Evolutionary conservation across 2,329 filamentous ascomycete genomes (phyloP).

Genomic region (Phialophora tarda): DNA sequence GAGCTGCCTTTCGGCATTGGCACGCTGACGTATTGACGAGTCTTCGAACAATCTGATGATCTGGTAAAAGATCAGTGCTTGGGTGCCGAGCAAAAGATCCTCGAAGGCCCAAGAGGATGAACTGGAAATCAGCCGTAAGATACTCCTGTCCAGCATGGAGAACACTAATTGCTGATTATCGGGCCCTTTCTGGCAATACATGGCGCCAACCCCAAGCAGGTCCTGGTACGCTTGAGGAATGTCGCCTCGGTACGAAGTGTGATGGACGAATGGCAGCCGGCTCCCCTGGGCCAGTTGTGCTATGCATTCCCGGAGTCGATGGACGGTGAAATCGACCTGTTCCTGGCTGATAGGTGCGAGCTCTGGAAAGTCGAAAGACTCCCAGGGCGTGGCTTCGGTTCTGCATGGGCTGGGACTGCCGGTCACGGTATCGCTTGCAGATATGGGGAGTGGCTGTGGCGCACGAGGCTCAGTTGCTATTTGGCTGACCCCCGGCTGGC

Average conservation of each 20-base stretch:
- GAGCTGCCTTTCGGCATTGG: slow-evolving; percentile 12
- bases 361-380: slow-evolving; percentile 13
- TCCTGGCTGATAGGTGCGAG: slow-evolving; percentile 11
- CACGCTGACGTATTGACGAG: slow-evolving; percentile 7
- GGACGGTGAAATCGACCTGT: slow-evolving; percentile 12
- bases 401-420: neutral
- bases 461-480: no score
- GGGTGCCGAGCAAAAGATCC: slow-evolving; percentile 4
- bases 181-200: slow-evolving; percentile 9
- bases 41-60: slow-evolving; percentile 16
- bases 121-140: slow-evolving; percentile 6
- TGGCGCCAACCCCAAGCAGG: slow-evolving; percentile 15
- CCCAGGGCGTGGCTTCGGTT: neutral
- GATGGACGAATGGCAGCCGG: slow-evolving; percentile 10
- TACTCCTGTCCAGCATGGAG: slow-evolving; percentile 11
- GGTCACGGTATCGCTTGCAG: no score
- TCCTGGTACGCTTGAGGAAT: slow-evolving; percentile 8
- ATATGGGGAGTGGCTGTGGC: no score
- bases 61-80: slow-evolving; percentile 15
- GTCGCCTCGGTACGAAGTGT: slow-evolving; percentile 3
- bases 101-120: neutral
- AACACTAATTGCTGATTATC: slow-evolving; percentile 4
- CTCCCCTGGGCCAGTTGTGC: slow-evolving; percentile 1
- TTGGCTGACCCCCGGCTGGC: no score
- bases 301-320: slow-evolving; percentile 5